A percentile compares a stretch with the other conserved stretches of the same genome.
Evolutionary conservation across 164 flowering plant genomes (phyloP).

Genomic region (Macadamia tetraphylla): DNA sequence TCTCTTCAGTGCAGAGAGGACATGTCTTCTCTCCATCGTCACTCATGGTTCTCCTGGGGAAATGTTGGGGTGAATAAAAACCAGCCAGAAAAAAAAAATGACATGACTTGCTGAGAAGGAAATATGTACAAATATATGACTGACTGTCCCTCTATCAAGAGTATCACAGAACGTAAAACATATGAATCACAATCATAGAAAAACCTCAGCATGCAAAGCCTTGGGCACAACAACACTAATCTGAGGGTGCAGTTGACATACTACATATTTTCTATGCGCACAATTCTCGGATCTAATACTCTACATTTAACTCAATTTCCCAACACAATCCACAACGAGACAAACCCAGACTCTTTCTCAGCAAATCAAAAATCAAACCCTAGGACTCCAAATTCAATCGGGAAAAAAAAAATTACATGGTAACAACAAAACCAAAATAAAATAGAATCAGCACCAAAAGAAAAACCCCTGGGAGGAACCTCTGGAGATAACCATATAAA

Average conservation of each 20-base stretch:
- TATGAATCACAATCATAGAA: background rate
- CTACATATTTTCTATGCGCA: background rate
- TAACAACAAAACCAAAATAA: background rate
- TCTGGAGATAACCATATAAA: too few relatives aligned
- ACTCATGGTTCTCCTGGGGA: constrained; percentile 53
- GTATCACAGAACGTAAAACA: background rate
- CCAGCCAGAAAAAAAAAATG: too few relatives aligned
- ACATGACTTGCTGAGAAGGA: too few relatives aligned
- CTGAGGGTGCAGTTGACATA: background rate
- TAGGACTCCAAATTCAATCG: background rate
- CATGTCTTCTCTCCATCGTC: constrained; percentile 85
- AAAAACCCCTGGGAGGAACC: background rate
- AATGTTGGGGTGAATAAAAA: background rate
- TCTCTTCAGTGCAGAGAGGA: constrained; percentile 94
- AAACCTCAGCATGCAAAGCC: background rate
- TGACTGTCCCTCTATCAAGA: too few relatives aligned
- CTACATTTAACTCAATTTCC: background rate
- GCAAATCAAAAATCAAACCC: background rate
- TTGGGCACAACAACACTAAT: background rate
- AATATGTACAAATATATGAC: too few relatives aligned
- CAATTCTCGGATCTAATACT: background rate
- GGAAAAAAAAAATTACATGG: background rate
- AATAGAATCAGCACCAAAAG: background rate
- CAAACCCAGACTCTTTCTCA: background rate
- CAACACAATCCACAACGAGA: background rate